phyloP scores from a whole-genome alignment of 2,329 filamentous ascomycete genomes.

The Botrytis squamosa region DNA sequence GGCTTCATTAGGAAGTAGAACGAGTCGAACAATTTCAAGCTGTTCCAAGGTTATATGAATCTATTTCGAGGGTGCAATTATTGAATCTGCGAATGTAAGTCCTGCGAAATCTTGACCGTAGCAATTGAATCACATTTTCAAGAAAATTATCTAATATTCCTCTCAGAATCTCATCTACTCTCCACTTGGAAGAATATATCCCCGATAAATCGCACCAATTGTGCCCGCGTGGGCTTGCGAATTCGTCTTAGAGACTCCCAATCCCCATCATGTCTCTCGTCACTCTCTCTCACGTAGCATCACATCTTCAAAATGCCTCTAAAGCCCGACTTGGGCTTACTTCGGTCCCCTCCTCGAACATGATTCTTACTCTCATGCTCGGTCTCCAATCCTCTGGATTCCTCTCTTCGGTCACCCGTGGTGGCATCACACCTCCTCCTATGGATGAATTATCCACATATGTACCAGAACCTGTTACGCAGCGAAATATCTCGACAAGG shows the following conservation, averaged over 20 bases:
- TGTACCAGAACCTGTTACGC: constrained; percentile 52
- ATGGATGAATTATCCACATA: constrained; percentile 48
- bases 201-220: constrained; percentile 20
- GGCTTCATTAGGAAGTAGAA: background rate
- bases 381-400: constrained; percentile 69
- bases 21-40: background rate
- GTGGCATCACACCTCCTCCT: constrained; percentile 56
- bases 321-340: constrained; percentile 67
- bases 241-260: constrained; percentile 19
- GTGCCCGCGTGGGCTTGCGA: constrained; percentile 33
- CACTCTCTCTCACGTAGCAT: constrained; percentile 68
- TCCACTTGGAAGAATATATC: constrained; percentile 6
- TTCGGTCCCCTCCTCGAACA: constrained; percentile 65
- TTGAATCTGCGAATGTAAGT: background rate
- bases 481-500: constrained; percentile 59
- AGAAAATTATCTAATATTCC: background rate
- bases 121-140: background rate
- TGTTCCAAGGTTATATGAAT: background rate
- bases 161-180: constrained; percentile 5
- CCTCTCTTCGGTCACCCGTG: constrained; percentile 65
- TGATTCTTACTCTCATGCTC: constrained; percentile 62
- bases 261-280: constrained; percentile 62
- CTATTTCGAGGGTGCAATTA: background rate
- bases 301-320: constrained; percentile 72
- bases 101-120: background rate